Percentiles rank a stretch among this genome's conserved stretches.
phyloP scores from a whole-genome alignment of 1,284 basidiomycete genomes.

The Amylostereum areolatum region DNA sequence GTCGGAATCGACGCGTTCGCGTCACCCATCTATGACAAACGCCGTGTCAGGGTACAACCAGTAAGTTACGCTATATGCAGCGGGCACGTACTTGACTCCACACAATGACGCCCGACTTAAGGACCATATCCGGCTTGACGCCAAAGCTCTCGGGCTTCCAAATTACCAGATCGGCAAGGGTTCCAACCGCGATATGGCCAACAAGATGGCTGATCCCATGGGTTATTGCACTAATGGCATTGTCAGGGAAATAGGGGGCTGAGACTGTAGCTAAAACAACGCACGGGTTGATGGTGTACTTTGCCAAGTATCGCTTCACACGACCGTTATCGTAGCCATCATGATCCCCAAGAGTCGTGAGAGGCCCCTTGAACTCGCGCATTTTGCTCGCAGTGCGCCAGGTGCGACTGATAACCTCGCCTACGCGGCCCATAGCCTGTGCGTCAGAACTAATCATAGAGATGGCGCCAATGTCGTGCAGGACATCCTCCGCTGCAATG shows the following conservation, averaged over 20 bases:
- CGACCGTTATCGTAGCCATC: constrained; percentile 81
- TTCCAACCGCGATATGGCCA: constrained; percentile 80
- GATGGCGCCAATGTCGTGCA: constrained; percentile 93
- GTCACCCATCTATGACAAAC: constrained; percentile 73
- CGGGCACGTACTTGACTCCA: constrained; percentile 68
- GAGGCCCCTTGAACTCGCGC: constrained; percentile 73
- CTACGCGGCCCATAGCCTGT: constrained; percentile 97
- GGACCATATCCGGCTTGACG: constrained; percentile 84
- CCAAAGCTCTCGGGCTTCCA: constrained; percentile 96
- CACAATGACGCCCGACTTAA: constrained; percentile 92
- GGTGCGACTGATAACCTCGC: constrained; percentile 89
- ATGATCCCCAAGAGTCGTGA: constrained; percentile 54
- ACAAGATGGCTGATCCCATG: constrained; percentile 90
- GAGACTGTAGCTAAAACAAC: constrained; percentile 26
- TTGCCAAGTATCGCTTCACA: constrained; percentile 96
- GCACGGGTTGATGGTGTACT: constrained; percentile 97
- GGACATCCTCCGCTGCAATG: constrained; percentile 94
- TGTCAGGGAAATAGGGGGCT: constrained; percentile 3
- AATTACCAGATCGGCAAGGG: constrained; percentile 88
- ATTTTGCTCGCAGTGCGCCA: constrained; percentile 99
- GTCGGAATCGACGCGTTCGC: constrained; percentile 92
- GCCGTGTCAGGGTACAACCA: not conserved
- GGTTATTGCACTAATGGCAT: constrained; percentile 70
- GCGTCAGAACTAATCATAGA: constrained; percentile 95
- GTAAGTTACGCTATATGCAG: not conserved